A percentile compares a stretch with the other conserved stretches of the same genome.
phyloP scores from a whole-genome alignment of 2,329 filamentous ascomycete genomes.

The Hymenoscyphus repandus region DNA sequence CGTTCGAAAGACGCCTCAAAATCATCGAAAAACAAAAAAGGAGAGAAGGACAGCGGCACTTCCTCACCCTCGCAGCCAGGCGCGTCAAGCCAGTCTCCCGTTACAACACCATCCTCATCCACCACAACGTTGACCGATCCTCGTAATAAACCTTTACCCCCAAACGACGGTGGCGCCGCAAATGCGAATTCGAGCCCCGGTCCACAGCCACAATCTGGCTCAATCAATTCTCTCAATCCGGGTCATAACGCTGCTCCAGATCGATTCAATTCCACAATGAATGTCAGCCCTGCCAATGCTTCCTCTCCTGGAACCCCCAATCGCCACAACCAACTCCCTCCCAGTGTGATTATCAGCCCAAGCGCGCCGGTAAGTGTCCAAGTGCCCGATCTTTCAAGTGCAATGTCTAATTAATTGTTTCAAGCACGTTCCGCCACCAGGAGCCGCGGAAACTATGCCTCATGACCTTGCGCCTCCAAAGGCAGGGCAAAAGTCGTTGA shows the following conservation, averaged over 20 bases:
- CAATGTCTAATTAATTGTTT: slow-evolving; percentile 13
- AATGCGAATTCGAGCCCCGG: slow-evolving; percentile 17
- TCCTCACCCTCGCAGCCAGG: slow-evolving; percentile 62
- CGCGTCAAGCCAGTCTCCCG: slow-evolving; percentile 52
- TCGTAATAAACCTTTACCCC: slow-evolving; percentile 73
- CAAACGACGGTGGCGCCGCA: slow-evolving; percentile 39
- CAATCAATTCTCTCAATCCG: slow-evolving; percentile 28
- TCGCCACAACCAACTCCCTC: slow-evolving; percentile 62
- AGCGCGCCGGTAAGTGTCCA: slow-evolving; percentile 72
- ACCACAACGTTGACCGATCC: slow-evolving; percentile 80
- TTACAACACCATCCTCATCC: slow-evolving; percentile 79
- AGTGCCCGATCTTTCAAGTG: background rate
- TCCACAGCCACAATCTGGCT: slow-evolving; percentile 29
- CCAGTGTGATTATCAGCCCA: slow-evolving; percentile 90
- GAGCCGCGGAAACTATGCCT: slow-evolving; percentile 95
- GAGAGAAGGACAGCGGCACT: slow-evolving; percentile 69
- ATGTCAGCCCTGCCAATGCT: slow-evolving; percentile 35
- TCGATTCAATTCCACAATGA: slow-evolving; percentile 38
- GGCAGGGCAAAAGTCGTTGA: slow-evolving; percentile 79
- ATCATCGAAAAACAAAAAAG: slow-evolving; percentile 67
- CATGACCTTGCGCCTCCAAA: slow-evolving; percentile 94
- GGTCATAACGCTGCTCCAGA: slow-evolving; percentile 33
- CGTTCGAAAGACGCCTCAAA: slow-evolving; percentile 81
- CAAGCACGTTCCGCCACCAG: slow-evolving; percentile 86
- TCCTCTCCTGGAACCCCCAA: slow-evolving; percentile 53